Evolutionary conservation across 1,139 yeast species (phyloP).

Genomic region (Yamadazyma triangularis): DNA sequence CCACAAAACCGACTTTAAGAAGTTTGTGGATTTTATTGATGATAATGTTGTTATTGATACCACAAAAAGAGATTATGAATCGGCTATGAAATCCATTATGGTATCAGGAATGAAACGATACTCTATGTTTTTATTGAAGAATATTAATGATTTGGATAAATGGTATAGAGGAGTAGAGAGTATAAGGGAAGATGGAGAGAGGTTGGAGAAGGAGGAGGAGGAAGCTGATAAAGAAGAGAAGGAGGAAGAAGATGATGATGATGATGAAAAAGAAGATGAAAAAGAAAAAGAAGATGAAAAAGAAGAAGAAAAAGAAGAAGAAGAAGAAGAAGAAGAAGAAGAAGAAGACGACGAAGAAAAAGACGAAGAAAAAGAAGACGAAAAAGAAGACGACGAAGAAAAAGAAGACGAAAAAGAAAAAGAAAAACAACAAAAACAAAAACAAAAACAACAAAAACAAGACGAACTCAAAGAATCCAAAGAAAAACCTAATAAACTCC

Average conservation of each 20-base stretch:
- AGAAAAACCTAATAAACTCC: constrained; percentile 4
- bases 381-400: constrained; percentile 4
- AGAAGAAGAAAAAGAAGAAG: constrained; percentile 2
- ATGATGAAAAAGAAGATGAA: constrained; percentile 2
- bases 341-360: constrained; percentile 4
- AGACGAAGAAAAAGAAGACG: background rate
- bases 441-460: constrained; percentile 3
- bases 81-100: constrained; percentile 21
- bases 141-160: constrained; percentile 23
- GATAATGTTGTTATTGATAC: constrained; percentile 10
- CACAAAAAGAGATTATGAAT: constrained; percentile 8
- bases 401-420: constrained; percentile 3
- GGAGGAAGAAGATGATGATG: constrained; percentile 3
- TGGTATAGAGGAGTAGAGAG: constrained; percentile 1
- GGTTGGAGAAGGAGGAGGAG: constrained; percentile 1
- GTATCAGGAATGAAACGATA: constrained; percentile 23
- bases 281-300: constrained; percentile 1
- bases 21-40: constrained; percentile 9
- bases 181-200: background rate
- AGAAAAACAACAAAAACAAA: constrained; percentile 6
- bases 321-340: constrained; percentile 2
- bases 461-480: constrained; percentile 2
- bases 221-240: constrained; percentile 2
- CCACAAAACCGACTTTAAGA: constrained; percentile 5
- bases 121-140: constrained; percentile 20